Evolutionary conservation across 2,329 filamentous ascomycete genomes (phyloP).

Genomic region (Cytospora leucostoma): DNA sequence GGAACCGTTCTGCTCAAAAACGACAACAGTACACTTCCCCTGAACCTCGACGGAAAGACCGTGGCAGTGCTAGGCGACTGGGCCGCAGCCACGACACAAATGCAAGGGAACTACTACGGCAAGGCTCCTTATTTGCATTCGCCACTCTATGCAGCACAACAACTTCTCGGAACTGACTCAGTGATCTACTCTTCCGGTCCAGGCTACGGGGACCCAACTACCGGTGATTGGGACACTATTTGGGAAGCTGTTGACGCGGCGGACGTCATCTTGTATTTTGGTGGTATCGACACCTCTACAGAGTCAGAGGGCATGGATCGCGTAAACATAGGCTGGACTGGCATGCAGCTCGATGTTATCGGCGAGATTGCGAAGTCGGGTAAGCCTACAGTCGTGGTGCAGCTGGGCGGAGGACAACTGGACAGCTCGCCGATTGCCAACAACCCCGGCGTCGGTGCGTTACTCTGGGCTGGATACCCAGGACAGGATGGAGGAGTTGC

Average conservation of each 20-base stretch:
- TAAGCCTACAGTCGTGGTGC: constrained; percentile 54
- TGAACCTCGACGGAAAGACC: constrained; percentile 50
- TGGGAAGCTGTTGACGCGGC: constrained; percentile 43
- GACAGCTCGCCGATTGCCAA: constrained; percentile 52
- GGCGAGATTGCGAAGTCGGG: constrained; percentile 43
- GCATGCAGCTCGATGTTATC: constrained; percentile 53
- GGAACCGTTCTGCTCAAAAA: constrained; percentile 57
- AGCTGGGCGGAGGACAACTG: constrained; percentile 51
- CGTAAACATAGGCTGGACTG: constrained; percentile 51
- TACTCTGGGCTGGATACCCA: constrained; percentile 62
- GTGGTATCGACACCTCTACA: constrained; percentile 55
- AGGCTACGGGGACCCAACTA: constrained; percentile 31
- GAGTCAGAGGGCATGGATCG: constrained; percentile 57
- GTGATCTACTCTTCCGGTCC: constrained; percentile 32
- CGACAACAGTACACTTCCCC: constrained; percentile 47
- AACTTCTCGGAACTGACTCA: constrained; percentile 20
- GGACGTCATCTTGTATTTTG: constrained; percentile 56
- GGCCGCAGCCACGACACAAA: constrained; percentile 57
- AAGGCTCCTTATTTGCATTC: constrained; percentile 56
- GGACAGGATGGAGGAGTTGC: constrained; percentile 61
- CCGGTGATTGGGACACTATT: constrained; percentile 38
- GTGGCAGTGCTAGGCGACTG: constrained; percentile 61
- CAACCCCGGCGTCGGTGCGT: constrained; percentile 49
- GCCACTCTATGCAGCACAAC: constrained; percentile 48
- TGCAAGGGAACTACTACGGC: constrained; percentile 63